These are phyloP conservation scores for Toxoplasma gondii DNA, from an alignment of 169 alveolate genomes.

Conservation along the genomic window DNA sequence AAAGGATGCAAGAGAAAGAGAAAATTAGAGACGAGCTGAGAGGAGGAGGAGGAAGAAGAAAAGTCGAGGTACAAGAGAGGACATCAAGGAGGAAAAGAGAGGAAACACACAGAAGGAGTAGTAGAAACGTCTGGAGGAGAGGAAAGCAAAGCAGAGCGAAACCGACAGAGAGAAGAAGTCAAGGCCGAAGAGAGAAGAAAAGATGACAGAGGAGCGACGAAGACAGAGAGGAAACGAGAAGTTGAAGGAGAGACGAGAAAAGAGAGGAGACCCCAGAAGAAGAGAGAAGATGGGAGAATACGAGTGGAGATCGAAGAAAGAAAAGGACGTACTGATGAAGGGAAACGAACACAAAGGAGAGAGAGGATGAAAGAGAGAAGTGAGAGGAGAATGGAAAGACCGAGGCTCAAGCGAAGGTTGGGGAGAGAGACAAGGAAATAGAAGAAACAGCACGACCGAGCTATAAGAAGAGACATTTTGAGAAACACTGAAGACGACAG, in stretches of 20 bases:
- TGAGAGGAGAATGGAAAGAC: too few species aligned
- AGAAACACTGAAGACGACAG: too few species aligned
- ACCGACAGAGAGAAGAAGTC: not conserved
- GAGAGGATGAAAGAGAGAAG: too few species aligned
- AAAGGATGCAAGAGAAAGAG: not conserved
- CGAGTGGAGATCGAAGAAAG: not conserved
- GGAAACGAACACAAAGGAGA: too few species aligned
- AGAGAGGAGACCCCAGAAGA: not conserved
- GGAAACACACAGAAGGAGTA: constrained; percentile 53
- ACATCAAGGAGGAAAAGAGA: constrained; percentile 22
- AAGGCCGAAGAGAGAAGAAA: not conserved
- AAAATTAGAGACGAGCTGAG: constrained; percentile 27
- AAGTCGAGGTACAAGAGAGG: constrained; percentile 35
- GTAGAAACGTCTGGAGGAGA: constrained; percentile 22
- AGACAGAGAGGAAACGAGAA: constrained; percentile 29
- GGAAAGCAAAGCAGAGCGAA: constrained; percentile 27
- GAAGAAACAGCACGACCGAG: too few species aligned
- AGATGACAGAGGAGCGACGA: not conserved
- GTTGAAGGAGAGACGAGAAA: constrained; percentile 33
- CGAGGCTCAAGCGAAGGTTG: too few species aligned
- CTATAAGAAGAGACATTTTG: too few species aligned
- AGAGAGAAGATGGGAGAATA: not conserved
- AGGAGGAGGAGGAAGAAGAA: constrained; percentile 48
- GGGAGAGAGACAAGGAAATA: too few species aligned
- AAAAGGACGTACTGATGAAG: constrained; percentile 19